phyloP scores from a whole-genome alignment of 768 basidiomycete genomes.

The Tubosaeta sp. region DNA sequence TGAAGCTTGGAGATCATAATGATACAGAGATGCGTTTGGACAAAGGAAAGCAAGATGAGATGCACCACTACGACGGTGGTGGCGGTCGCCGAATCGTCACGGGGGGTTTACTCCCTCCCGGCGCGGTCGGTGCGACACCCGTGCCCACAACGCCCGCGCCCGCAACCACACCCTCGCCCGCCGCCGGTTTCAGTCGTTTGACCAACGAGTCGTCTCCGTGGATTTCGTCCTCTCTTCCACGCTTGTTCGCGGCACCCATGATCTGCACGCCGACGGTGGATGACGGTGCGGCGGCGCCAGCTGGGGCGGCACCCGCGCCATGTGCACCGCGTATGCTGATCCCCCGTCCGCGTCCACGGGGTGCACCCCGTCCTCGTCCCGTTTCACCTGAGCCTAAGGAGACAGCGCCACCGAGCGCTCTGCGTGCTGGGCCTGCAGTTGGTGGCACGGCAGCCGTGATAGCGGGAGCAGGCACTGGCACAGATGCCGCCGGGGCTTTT shows the following conservation, averaged over 20 bases:
- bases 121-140: not conserved
- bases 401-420: conserved; percentile 28
- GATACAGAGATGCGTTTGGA: conserved; percentile 2
- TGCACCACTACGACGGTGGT: conserved; percentile 17
- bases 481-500: conserved; percentile 13
- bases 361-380: conserved; percentile 35
- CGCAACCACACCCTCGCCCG: conserved; percentile 2
- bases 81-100: conserved; percentile 31
- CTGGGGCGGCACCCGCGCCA: conserved; percentile 20
- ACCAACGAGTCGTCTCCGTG: conserved; percentile 54
- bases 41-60: not conserved
- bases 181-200: conserved; percentile 61
- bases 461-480: conserved; percentile 5
- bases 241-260: conserved; percentile 61
- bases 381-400: conserved; percentile 20
- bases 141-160: not conserved
- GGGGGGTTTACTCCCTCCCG: conserved; percentile 31
- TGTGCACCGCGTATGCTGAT: conserved; percentile 29
- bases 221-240: conserved; percentile 55
- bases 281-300: conserved; percentile 22
- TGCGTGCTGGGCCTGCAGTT: conserved; percentile 29
- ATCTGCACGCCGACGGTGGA: conserved; percentile 48
- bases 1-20: not conserved
- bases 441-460: conserved; percentile 8
- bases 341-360: conserved; percentile 29